Conservation (phyloP, 805 yeast genomes). For the Kluyveromyces nonfermentans region DNA sequence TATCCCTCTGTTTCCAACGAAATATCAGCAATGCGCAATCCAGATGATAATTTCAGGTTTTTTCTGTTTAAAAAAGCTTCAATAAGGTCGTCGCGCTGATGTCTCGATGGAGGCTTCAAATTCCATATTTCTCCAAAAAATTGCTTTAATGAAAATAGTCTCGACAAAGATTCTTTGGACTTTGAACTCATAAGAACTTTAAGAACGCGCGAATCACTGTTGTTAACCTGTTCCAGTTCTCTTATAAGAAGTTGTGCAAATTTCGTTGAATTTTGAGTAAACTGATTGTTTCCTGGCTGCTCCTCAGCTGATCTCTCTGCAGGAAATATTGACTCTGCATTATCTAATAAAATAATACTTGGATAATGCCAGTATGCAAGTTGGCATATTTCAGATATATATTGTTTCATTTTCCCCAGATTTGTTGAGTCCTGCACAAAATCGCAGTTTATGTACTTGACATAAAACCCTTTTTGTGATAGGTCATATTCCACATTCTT, state of each 20-base stretch:
- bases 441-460: slow-evolving; percentile 45
- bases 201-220: slow-evolving; percentile 32
- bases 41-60: slow-evolving; percentile 30
- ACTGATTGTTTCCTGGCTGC: slow-evolving; percentile 34
- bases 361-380: slow-evolving; percentile 72
- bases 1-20: slow-evolving; percentile 80
- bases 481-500: slow-evolving; percentile 34
- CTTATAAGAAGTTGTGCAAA: slow-evolving; percentile 51
- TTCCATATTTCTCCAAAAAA: slow-evolving; percentile 53
- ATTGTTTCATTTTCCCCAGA: slow-evolving; percentile 33
- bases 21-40: slow-evolving; percentile 41
- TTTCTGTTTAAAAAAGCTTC: slow-evolving; percentile 32
- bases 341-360: slow-evolving; percentile 64
- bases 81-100: slow-evolving; percentile 43
- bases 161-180: slow-evolving; percentile 57
- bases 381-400: slow-evolving; percentile 33
- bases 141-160: slow-evolving; percentile 55
- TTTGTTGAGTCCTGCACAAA: slow-evolving; percentile 24
- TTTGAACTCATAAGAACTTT: slow-evolving; percentile 54
- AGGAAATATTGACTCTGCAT: slow-evolving; percentile 62
- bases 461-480: slow-evolving; percentile 26
- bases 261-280: slow-evolving; percentile 41
- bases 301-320: slow-evolving; percentile 41
- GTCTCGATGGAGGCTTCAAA: slow-evolving; percentile 61
- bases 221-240: slow-evolving; percentile 32